Percentiles rank a stretch among this genome's conserved stretches.
Evolutionary conservation across 1,284 basidiomycete genomes (phyloP).

Genomic region (Malassezia japonica): DNA sequence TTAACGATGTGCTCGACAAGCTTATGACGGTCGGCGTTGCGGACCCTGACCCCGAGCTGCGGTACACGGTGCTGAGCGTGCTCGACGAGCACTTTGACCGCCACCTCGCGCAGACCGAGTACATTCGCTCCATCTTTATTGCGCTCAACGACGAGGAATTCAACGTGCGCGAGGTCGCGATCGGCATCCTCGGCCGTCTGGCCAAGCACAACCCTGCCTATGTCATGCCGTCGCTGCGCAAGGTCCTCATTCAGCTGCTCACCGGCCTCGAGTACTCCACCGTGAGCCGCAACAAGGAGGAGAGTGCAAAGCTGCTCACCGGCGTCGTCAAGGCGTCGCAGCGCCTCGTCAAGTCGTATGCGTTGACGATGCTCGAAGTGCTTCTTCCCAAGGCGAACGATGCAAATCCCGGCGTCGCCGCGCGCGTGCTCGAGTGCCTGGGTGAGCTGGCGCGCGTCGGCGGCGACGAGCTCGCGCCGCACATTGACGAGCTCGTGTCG

Average conservation of each 20-base stretch:
- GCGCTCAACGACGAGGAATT: slow-evolving; percentile 96
- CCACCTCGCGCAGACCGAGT: slow-evolving; percentile 96
- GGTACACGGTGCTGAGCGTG: slow-evolving; percentile 61
- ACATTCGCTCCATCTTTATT: slow-evolving; percentile 91
- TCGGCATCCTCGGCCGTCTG: slow-evolving; percentile 81
- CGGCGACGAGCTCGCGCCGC: slow-evolving; percentile 76
- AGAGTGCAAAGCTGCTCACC: slow-evolving; percentile 42
- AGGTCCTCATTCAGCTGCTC: slow-evolving; percentile 88
- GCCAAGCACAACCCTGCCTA: slow-evolving; percentile 95
- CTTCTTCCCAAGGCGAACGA: slow-evolving; percentile 81
- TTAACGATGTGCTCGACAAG: slow-evolving; percentile 95
- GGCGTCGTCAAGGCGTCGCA: slow-evolving; percentile 60
- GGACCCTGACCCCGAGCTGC: slow-evolving; percentile 58
- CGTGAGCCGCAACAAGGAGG: slow-evolving; percentile 66
- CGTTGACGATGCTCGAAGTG: slow-evolving; percentile 86
- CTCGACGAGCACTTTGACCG: slow-evolving; percentile 93
- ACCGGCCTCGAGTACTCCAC: slow-evolving; percentile 96
- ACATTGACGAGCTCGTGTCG: slow-evolving; percentile 77
- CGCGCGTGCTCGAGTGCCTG: slow-evolving; percentile 84
- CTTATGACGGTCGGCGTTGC: slow-evolving; percentile 92
- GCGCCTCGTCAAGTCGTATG: slow-evolving; percentile 89
- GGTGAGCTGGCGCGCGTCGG: slow-evolving; percentile 89
- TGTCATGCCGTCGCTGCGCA: slow-evolving; percentile 93
- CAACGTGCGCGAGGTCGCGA: slow-evolving; percentile 81
- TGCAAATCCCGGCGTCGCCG: slow-evolving; percentile 73